These are phyloP conservation scores for Trichothecium roseum DNA, from an alignment of 2,329 filamentous ascomycete genomes.

Conservation along the genomic window DNA sequence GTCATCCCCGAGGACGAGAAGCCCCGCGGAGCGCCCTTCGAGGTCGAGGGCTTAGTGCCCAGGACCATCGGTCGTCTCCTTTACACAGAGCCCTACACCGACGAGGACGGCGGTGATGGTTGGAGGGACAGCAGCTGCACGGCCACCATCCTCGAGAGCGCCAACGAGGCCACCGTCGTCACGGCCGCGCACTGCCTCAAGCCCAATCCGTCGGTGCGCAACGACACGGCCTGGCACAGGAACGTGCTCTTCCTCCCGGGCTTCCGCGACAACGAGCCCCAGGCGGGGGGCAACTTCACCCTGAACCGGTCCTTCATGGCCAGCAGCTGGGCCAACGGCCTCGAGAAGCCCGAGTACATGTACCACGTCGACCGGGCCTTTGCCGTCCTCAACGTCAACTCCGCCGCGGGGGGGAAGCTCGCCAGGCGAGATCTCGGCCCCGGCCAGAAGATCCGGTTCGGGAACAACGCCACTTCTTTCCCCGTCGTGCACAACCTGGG, in stretches of 20 bases:
- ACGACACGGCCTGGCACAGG: neutral
- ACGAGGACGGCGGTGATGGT: neutral
- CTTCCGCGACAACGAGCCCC: neutral
- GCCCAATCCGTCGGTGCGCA: neutral
- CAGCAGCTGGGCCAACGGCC: neutral
- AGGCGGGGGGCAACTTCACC: neutral
- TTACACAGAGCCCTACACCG: neutral
- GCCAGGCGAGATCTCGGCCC: neutral
- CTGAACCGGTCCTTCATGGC: neutral
- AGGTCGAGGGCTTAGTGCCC: neutral
- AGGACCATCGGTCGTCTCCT: neutral
- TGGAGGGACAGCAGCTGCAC: neutral
- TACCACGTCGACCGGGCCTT: slow-evolving; percentile 1
- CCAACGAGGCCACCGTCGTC: neutral
- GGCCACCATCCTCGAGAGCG: slow-evolving; percentile 1
- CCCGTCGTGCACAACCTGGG: neutral
- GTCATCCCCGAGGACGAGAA: neutral
- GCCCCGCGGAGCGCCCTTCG: neutral
- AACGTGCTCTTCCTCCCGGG: slow-evolving; percentile 1
- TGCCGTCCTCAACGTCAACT: neutral
- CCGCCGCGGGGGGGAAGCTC: no score
- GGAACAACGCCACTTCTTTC: neutral
- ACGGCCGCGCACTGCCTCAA: slow-evolving; percentile 1
- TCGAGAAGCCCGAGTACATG: neutral
- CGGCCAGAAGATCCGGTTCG: neutral